Conservation (phyloP, 2,329 filamentous ascomycete species). For the Rhexocercosporidium sp. region DNA sequence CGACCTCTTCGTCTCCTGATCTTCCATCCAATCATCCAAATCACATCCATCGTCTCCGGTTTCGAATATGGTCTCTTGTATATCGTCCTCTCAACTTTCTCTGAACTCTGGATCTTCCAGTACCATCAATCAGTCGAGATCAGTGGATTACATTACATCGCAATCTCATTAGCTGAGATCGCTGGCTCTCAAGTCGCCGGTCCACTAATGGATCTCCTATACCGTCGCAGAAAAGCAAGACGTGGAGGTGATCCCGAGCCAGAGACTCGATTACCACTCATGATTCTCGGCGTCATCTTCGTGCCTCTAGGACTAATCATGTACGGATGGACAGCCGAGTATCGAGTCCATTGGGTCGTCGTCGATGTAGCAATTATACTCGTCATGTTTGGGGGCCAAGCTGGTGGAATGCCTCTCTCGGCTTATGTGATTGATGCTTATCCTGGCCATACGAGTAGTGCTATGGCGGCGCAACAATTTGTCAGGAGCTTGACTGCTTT, state of each 20-base stretch:
- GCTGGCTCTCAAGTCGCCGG: slow-evolving; percentile 41
- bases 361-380: too few relatives aligned
- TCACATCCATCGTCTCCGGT: slow-evolving; percentile 55
- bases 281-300: slow-evolving; percentile 57
- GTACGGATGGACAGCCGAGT: slow-evolving; percentile 62
- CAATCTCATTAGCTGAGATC: slow-evolving; percentile 49
- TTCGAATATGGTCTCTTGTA: slow-evolving; percentile 59
- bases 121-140: slow-evolving; percentile 62
- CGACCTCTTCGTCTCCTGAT: slow-evolving; percentile 53
- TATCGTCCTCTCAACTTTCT: slow-evolving; percentile 62
- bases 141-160: slow-evolving; percentile 60
- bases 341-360: slow-evolving; percentile 56
- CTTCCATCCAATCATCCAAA: slow-evolving; percentile 58
- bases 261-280: slow-evolving; percentile 62
- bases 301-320: slow-evolving; percentile 59
- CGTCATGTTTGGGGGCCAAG: too few relatives aligned
- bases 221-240: slow-evolving; percentile 19
- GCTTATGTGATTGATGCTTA: too few relatives aligned
- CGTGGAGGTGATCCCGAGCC: too few relatives aligned
- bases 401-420: too few relatives aligned
- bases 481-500: too few relatives aligned
- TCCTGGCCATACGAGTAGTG: too few relatives aligned
- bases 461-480: too few relatives aligned
- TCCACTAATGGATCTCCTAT: slow-evolving; percentile 38
- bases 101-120: slow-evolving; percentile 56